Percentiles rank a stretch among this genome's conserved stretches.
Evolutionary conservation across 192 early-diverging fungal species (phyloP).

Genomic region (Podochytrium sp.): DNA sequence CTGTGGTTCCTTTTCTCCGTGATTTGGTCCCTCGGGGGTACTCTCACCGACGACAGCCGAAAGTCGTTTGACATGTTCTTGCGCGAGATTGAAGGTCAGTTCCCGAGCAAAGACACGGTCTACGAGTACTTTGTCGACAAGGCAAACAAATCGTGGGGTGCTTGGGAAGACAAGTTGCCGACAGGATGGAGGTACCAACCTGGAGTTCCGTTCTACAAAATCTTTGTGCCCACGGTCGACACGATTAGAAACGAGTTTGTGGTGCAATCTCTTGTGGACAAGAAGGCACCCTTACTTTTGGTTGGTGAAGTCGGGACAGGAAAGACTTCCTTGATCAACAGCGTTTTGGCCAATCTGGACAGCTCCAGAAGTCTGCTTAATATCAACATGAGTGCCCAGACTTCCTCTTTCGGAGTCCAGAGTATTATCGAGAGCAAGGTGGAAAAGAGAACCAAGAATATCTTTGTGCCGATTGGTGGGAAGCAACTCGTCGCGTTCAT

Average conservation of each 20-base stretch:
- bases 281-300: slow-evolving; percentile 51
- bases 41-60: slow-evolving; percentile 55
- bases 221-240: slow-evolving; percentile 67
- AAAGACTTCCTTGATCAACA: slow-evolving; percentile 62
- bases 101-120: slow-evolving; percentile 62
- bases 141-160: slow-evolving; percentile 50
- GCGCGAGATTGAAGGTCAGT: slow-evolving; percentile 63
- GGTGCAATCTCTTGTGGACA: slow-evolving; percentile 48
- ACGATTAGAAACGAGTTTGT: slow-evolving; percentile 64
- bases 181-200: slow-evolving; percentile 53
- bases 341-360: slow-evolving; percentile 47
- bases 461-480: slow-evolving; percentile 62
- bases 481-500: slow-evolving; percentile 60
- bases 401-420: slow-evolving; percentile 55
- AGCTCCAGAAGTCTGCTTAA: slow-evolving; percentile 40
- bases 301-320: slow-evolving; percentile 64
- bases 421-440: slow-evolving; percentile 58
- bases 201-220: slow-evolving; percentile 59
- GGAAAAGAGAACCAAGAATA: slow-evolving; percentile 64
- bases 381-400: slow-evolving; percentile 65
- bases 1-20: slow-evolving; percentile 62
- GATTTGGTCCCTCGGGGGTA: slow-evolving; percentile 63
- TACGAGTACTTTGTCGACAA: slow-evolving; percentile 67
- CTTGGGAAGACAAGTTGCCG: slow-evolving; percentile 64
- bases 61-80: slow-evolving; percentile 62